A percentile compares a stretch with the other conserved stretches of the same genome.
These are phyloP conservation scores for Sclerotinia nivalis DNA, from an alignment of 2,329 filamentous ascomycete species.

Conservation along the genomic window DNA sequence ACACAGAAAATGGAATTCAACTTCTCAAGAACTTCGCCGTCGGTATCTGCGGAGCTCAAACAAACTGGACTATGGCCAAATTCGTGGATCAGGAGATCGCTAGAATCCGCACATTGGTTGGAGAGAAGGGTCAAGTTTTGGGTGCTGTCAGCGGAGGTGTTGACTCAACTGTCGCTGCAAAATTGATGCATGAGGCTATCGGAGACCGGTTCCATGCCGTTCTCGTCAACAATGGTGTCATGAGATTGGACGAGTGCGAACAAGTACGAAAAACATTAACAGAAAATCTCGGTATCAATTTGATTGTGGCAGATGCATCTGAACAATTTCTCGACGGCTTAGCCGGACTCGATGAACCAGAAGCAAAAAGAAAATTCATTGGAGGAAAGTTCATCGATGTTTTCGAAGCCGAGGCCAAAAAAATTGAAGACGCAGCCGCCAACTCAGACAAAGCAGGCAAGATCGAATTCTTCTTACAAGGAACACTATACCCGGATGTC, in stretches of 20 bases:
- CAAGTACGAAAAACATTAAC: constrained; percentile 78
- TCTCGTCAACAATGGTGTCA: constrained; percentile 79
- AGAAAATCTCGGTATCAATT: constrained; percentile 81
- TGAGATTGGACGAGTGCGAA: constrained; percentile 82
- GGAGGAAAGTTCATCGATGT: constrained; percentile 76
- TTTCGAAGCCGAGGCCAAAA: constrained; percentile 76
- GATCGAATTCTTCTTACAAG: constrained; percentile 85
- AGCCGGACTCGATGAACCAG: constrained; percentile 74
- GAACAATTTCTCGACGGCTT: constrained; percentile 77
- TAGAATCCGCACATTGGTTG: constrained; percentile 79
- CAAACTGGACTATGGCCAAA: constrained; percentile 82
- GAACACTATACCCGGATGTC: constrained; percentile 65
- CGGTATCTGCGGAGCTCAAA: constrained; percentile 73
- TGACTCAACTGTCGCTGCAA: constrained; percentile 40
- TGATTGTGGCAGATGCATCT: constrained; percentile 80
- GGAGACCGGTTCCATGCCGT: constrained; percentile 78
- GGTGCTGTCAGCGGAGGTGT: constrained; percentile 60
- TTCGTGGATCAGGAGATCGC: constrained; percentile 80
- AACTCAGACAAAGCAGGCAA: constrained; percentile 68
- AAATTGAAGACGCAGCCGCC: constrained; percentile 71
- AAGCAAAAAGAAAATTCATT: constrained; percentile 90
- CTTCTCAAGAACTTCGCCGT: constrained; percentile 82
- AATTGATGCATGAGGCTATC: constrained; percentile 84
- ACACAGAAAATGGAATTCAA: constrained; percentile 68
- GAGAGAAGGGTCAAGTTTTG: constrained; percentile 76